phyloP scores from a whole-genome alignment of 345 rosid species.

The Citrus sp. region DNA sequence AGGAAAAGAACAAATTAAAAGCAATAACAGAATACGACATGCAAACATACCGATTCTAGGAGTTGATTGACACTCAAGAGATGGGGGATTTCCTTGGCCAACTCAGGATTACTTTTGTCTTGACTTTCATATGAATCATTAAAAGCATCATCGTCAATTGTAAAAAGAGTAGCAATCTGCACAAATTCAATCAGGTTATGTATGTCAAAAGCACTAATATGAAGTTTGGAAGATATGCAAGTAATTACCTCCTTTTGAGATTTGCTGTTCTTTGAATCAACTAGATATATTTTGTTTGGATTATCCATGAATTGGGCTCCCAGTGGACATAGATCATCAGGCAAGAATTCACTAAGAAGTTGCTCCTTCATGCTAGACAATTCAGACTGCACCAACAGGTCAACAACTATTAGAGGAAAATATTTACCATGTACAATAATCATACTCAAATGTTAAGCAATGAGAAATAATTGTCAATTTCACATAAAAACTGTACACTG shows the following conservation, averaged over 20 bases:
- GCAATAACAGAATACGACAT: not conserved
- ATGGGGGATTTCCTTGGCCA: slow-evolving; percentile 29
- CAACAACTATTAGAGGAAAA: slow-evolving; percentile 5
- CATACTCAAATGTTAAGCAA: not conserved
- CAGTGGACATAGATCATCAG: slow-evolving; percentile 81
- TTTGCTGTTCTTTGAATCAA: slow-evolving; percentile 29
- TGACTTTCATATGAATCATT: slow-evolving; percentile 43
- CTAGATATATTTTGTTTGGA: slow-evolving; percentile 36
- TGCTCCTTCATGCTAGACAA: slow-evolving; percentile 48
- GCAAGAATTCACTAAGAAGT: slow-evolving; percentile 68
- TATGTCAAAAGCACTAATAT: slow-evolving; percentile 11
- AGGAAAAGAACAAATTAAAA: slow-evolving; percentile 2
- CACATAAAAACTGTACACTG: slow-evolving; percentile 41
- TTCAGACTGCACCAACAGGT: slow-evolving; percentile 51
- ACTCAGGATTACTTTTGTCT: slow-evolving; percentile 30
- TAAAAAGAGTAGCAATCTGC: slow-evolving; percentile 39
- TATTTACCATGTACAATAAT: not conserved
- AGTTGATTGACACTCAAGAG: slow-evolving; percentile 73
- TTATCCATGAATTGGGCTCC: slow-evolving; percentile 59
- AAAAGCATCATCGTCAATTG: slow-evolving; percentile 57
- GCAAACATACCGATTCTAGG: slow-evolving; percentile 66
- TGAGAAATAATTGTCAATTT: not conserved
- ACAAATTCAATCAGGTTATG: slow-evolving; percentile 14
- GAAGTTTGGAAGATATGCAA: slow-evolving; percentile 9
- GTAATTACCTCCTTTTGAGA: slow-evolving; percentile 36